A percentile compares a stretch with the other conserved stretches of the same genome.
Conservation (phyloP, 176 grass and related monocot species). For the Oryza glumipatula region DNA sequence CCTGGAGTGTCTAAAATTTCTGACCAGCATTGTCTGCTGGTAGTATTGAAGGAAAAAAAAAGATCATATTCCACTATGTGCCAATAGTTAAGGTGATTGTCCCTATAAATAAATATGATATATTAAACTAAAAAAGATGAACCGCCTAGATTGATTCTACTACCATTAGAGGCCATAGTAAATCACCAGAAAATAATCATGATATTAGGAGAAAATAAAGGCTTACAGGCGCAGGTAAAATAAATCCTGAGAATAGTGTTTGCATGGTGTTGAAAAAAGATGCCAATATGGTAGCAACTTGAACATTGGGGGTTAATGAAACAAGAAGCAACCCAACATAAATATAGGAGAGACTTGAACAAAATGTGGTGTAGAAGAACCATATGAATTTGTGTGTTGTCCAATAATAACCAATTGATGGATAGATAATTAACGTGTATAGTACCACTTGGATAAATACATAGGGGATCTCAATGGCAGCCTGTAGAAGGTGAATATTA, state of each 20-base stretch:
- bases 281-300: conserved; percentile 49
- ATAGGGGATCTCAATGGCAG: conserved; percentile 52
- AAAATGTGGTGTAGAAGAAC: conserved; percentile 63
- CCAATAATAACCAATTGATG: conserved; percentile 54
- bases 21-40: too few species aligned
- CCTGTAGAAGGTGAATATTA: too few species aligned
- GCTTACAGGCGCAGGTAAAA: conserved; percentile 63
- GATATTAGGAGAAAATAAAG: not conserved
- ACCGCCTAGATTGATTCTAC: too few species aligned
- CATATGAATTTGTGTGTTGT: conserved; percentile 53
- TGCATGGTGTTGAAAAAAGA: conserved; percentile 51
- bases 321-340: conserved; percentile 69
- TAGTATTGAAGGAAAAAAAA: too few species aligned
- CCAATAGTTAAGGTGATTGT: too few species aligned
- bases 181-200: too few species aligned
- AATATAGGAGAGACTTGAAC: conserved; percentile 48
- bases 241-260: conserved; percentile 64
- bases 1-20: too few species aligned
- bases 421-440: conserved; percentile 56
- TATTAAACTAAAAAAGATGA: too few species aligned
- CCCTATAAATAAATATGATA: too few species aligned
- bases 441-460: conserved; percentile 41
- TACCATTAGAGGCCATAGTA: too few species aligned
- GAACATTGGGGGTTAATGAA: conserved; percentile 51
- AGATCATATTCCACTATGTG: too few species aligned